Percentiles rank a stretch among this genome's conserved stretches.
phyloP scores from a whole-genome alignment of 192 early-diverging fungal genomes.

The Helicostylum pulchrum region DNA sequence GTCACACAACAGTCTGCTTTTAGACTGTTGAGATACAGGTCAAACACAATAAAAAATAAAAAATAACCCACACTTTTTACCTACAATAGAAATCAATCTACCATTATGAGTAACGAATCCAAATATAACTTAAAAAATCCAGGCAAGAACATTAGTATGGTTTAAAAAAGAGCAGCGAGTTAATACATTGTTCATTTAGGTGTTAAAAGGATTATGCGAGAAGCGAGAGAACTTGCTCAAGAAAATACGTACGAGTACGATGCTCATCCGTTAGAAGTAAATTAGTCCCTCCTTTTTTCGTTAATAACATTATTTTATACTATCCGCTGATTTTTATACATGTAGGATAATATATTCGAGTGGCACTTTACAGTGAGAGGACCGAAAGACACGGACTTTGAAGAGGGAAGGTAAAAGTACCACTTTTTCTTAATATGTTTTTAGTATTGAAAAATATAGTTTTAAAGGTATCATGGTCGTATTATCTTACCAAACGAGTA shows the following conservation, averaged over 20 bases:
- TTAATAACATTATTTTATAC: not conserved
- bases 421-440: not conserved
- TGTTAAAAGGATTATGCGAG: constrained; percentile 81
- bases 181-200: constrained; percentile 33
- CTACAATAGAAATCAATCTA: too few relatives aligned
- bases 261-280: constrained; percentile 68
- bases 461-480: constrained; percentile 78
- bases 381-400: constrained; percentile 81
- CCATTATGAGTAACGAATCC: too few relatives aligned
- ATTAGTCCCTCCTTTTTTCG: not conserved
- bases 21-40: too few relatives aligned
- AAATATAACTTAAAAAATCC: constrained; percentile 27
- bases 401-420: constrained; percentile 60
- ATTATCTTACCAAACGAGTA: constrained; percentile 93
- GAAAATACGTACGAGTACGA: constrained; percentile 67
- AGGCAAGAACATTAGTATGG: not conserved
- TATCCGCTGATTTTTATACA: not conserved
- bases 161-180: not conserved
- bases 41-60: too few relatives aligned
- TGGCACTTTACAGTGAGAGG: constrained; percentile 97
- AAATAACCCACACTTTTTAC: too few relatives aligned
- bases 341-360: constrained; percentile 88
- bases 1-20: too few relatives aligned
- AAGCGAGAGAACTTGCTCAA: constrained; percentile 65
- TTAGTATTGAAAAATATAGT: not conserved